A percentile compares a stretch with the other conserved stretches of the same genome.
phyloP scores from a whole-genome alignment of 192 early-diverging fungal species.

The Spinellus fusiger region DNA sequence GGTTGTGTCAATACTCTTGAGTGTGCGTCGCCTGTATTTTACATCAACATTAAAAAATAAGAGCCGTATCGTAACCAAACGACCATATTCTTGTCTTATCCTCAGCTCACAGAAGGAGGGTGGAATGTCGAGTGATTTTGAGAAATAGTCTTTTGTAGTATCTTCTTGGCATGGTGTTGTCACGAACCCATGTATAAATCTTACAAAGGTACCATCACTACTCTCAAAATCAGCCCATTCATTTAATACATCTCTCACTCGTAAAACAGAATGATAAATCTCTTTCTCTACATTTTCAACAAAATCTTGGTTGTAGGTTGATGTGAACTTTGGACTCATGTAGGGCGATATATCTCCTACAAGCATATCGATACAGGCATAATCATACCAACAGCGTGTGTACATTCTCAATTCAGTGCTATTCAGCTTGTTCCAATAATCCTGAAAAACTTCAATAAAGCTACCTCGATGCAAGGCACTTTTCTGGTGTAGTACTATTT shows the following conservation, averaged over 20 bases:
- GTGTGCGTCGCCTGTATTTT: not conserved
- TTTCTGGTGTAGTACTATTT: not conserved
- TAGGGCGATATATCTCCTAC: constrained; percentile 25
- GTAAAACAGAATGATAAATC: not conserved
- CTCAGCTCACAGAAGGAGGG: constrained; percentile 31
- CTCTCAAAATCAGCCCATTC: constrained; percentile 23
- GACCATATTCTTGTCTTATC: constrained; percentile 24
- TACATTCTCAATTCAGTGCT: not conserved
- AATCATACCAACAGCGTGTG: constrained; percentile 24
- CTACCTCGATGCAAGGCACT: not conserved
- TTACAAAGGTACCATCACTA: constrained; percentile 23
- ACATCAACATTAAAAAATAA: constrained; percentile 28
- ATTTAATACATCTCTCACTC: constrained; percentile 2
- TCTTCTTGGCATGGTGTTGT: constrained; percentile 1
- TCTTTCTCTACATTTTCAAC: constrained; percentile 13
- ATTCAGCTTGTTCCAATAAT: constrained; percentile 13
- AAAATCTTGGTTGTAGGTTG: constrained; percentile 19
- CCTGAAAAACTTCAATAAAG: constrained; percentile 14
- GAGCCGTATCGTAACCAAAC: constrained; percentile 17
- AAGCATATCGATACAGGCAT: constrained; percentile 18
- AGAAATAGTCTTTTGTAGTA: constrained; percentile 9
- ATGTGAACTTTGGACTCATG: constrained; percentile 20
- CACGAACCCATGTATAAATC: constrained; percentile 14
- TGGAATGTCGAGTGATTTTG: not conserved
- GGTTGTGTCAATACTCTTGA: not conserved